Percentiles rank a stretch among this genome's conserved stretches.
phyloP scores from a whole-genome alignment of 805 yeast genomes.

The Yarrowia sp. region DNA sequence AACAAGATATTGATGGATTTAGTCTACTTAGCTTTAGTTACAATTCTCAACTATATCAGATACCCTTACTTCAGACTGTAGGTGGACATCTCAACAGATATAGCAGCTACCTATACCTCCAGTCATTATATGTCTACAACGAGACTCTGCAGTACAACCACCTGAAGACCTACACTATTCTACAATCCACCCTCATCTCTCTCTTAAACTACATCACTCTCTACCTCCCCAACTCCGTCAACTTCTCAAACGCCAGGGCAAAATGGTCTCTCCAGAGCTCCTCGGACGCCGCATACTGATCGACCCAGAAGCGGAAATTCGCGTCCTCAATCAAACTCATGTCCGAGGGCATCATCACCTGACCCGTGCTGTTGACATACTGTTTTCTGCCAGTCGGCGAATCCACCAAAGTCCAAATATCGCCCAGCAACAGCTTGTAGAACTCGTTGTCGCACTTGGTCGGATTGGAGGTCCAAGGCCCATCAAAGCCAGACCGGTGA shows the following conservation, averaged over 20 bases:
- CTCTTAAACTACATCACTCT: too few species aligned
- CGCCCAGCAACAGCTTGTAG: constrained; percentile 61
- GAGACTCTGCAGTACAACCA: too few species aligned
- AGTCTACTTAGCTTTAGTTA: too few species aligned
- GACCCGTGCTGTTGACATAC: constrained; percentile 60
- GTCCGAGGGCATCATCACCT: constrained; percentile 90
- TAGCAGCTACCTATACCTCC: too few species aligned
- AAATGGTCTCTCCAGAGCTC: constrained; percentile 68
- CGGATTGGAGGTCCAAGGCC: constrained; percentile 89
- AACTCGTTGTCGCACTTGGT: constrained; percentile 77
- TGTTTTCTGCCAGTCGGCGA: constrained; percentile 52
- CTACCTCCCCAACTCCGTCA: constrained; percentile 70
- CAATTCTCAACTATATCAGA: too few species aligned
- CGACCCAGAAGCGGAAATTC: constrained; percentile 66
- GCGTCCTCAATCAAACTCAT: constrained; percentile 70
- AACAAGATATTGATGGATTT: too few species aligned
- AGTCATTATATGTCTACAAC: too few species aligned
- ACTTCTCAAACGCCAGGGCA: constrained; percentile 68
- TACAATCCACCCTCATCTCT: too few species aligned
- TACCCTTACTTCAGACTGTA: too few species aligned
- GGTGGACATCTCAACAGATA: too few species aligned
- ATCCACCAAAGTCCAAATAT: constrained; percentile 59
- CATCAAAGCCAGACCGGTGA: constrained; percentile 77
- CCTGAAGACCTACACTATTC: too few species aligned
- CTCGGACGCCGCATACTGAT: constrained; percentile 71